Base-by-base conservation (phyloP, 2,329 filamentous ascomycete species). In the Acephala macrosclerotiorum region DNA sequence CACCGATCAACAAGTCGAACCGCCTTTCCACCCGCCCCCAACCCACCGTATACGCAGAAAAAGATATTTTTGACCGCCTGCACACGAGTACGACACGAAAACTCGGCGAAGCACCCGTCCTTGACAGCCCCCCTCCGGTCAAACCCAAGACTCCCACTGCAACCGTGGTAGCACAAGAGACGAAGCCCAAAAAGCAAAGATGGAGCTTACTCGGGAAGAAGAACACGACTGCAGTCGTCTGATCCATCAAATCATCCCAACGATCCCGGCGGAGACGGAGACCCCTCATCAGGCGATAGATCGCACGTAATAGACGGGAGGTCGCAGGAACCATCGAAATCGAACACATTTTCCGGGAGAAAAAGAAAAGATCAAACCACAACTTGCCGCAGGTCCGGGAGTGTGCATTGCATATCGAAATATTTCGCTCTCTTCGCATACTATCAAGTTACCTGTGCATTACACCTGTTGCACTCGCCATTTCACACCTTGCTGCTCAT, bases 31-130 rank as follows among this genome's bases (percentile, higher is more conserved):
- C 53, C 18, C 66, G 67, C 61, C 70, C 68, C 47, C 70, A 75
- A 45, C 62, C 71, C 11, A 69, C 58, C 29, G 67, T 73, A 9
- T 74, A 72, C 55, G 61, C 59, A 18, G 71, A 74, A 47, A 62
- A 72, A 53, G 71, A 76, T 63, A 69, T 75, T n/a, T 74, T 77
- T 53, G 65, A 71, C 25, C 68, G 70, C 7, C 60, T 77, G n/a
- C 75, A 77, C 66, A 77, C 68, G 33, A 75, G 71, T 60, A 75
- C 72, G 2, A 72, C 67, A 7, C 68, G 75, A 49, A 76, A 77
- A 59, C 38, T 77, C 4, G 75, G 75, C 55, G 75, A 77, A 64
- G 75, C 75, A 42, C 75, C 75, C 12, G 38, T 74, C 14, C 66
- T 57, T 36, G 72, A 73, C 60, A 64, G 29, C 38, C 68, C 68